Evolutionary conservation across 352 stramenopile genomes (phyloP), one percentile per base, ranked within the genome.

Genomic region (Phytophthora tubulina): DNA sequence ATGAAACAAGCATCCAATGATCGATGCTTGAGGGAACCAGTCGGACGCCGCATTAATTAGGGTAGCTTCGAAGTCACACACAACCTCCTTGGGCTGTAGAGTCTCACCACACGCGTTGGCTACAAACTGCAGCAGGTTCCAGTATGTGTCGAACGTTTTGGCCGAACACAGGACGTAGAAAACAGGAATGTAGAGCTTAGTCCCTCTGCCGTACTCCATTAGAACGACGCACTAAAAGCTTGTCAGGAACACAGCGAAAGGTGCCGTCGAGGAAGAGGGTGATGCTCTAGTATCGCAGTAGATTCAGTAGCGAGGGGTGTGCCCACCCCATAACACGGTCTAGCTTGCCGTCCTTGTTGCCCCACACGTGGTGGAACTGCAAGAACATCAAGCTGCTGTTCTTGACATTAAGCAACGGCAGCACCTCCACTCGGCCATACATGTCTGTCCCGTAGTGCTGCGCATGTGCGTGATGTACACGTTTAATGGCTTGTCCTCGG

Each of bases 201-300:
- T 70, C 3, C 41, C 62, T 50, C 48, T 27, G 31, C 52, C 59
- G 33, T 52, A 59, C 5, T 59, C 48, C 59, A 67, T 67, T 15
- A 67, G 15, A 4, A 68, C 49, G 8, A 68, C 31, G 38, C 36
- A 42, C 36, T 42, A n/a, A n/a, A 44, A 59, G 52, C 14, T 52
- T 52, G 36, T 44, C 6, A 4, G 61, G 50, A 11, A 45, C 17
- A 35, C 17, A 5, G 8, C 45, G 45, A 10, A 52, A 52, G 1
- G 42, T 49, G 42, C 42, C 42, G 11, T 57, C 58, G 1, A 57
- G 15, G 50, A 66, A 57, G 3, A 57, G n/a, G 11, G 45, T 42
- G 48, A 59, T 59, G 15, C 48, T 67, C 33, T 67, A 46, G 46
- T 69, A 63, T 38, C 39, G 39, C 17, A 61, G 17, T 5, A 68